phyloP scores from a whole-genome alignment of 2,329 filamentous ascomycete genomes.

The Chalaropsis ovoidea region DNA sequence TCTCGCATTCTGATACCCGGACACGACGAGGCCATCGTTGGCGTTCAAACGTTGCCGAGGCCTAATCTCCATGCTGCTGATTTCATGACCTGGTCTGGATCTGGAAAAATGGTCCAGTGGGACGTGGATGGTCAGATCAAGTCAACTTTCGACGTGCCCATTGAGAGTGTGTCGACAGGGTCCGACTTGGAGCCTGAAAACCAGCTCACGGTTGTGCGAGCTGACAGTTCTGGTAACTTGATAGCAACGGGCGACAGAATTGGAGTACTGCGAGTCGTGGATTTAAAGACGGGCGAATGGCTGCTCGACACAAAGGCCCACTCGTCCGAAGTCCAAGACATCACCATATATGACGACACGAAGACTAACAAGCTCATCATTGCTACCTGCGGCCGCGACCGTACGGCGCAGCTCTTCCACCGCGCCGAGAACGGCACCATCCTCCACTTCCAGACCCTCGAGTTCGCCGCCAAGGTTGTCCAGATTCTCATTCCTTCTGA shows the following conservation, averaged over 20 bases:
- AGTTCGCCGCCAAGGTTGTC: constrained; percentile 79
- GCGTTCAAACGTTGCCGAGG: constrained; percentile 55
- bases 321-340: constrained; percentile 70
- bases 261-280: constrained; percentile 66
- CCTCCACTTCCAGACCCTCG: constrained; percentile 79
- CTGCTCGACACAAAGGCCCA: constrained; percentile 74
- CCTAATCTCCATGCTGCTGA: constrained; percentile 51
- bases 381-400: constrained; percentile 76
- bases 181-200: constrained; percentile 46
- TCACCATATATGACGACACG: constrained; percentile 56
- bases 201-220: constrained; percentile 49
- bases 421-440: constrained; percentile 45
- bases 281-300: constrained; percentile 51
- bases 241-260: constrained; percentile 78
- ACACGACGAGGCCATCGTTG: constrained; percentile 57
- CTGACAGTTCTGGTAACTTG: constrained; percentile 51
- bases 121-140: constrained; percentile 59
- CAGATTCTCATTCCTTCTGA: constrained; percentile 63
- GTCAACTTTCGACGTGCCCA: constrained; percentile 52
- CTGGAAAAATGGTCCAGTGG: constrained; percentile 78
- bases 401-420: constrained; percentile 85
- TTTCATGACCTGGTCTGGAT: constrained; percentile 83
- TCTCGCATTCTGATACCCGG: constrained; percentile 50
- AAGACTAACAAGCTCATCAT: constrained; percentile 51
- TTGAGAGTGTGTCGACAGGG: constrained; percentile 51